A percentile compares a stretch with the other conserved stretches of the same genome.
Evolutionary conservation across 2,329 filamentous ascomycete genomes (phyloP).

Genomic region (Phaeosphaeria sp.): DNA sequence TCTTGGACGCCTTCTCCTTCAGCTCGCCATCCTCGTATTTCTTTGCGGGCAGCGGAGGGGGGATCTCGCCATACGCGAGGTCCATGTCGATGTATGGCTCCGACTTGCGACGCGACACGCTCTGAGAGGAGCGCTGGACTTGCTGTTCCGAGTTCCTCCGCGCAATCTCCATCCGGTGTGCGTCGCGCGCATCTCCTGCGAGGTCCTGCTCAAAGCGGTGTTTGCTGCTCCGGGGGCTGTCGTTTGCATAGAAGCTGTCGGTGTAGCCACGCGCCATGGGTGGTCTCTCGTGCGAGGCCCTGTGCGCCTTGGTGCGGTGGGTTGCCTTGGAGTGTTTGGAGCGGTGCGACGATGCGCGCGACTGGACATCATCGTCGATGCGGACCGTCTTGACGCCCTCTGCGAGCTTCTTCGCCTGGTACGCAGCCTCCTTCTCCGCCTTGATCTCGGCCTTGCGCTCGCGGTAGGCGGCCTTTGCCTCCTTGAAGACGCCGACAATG

Average conservation of each 20-base stretch:
- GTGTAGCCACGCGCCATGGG: slow-evolving; percentile 53
- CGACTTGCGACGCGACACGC: slow-evolving; percentile 45
- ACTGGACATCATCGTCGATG: slow-evolving; percentile 47
- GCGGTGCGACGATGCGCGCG: slow-evolving; percentile 38
- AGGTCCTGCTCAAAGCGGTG: slow-evolving; percentile 43
- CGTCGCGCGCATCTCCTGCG: slow-evolving; percentile 34
- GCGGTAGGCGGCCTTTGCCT: slow-evolving; percentile 85
- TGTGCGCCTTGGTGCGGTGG: slow-evolving; percentile 35
- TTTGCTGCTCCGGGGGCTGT: slow-evolving; percentile 26
- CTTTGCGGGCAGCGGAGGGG: slow-evolving; percentile 67
- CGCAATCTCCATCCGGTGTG: slow-evolving; percentile 49
- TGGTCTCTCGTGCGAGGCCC: slow-evolving; percentile 33
- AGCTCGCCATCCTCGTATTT: slow-evolving; percentile 64
- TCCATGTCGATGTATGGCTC: slow-evolving; percentile 79
- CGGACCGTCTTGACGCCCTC: slow-evolving; percentile 61
- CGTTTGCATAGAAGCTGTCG: slow-evolving; percentile 55
- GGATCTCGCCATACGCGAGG: slow-evolving; percentile 85
- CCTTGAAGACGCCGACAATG: slow-evolving; percentile 87
- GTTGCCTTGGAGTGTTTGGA: slow-evolving; percentile 33
- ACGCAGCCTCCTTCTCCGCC: slow-evolving; percentile 68
- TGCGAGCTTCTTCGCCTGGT: slow-evolving; percentile 65
- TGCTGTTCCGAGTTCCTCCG: slow-evolving; percentile 53
- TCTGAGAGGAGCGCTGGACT: slow-evolving; percentile 17
- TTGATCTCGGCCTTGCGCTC: slow-evolving; percentile 86
- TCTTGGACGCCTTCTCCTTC: slow-evolving; percentile 72